phyloP scores from a whole-genome alignment of 202 grass and related monocot genomes.

The Eragrostis tef region DNA sequence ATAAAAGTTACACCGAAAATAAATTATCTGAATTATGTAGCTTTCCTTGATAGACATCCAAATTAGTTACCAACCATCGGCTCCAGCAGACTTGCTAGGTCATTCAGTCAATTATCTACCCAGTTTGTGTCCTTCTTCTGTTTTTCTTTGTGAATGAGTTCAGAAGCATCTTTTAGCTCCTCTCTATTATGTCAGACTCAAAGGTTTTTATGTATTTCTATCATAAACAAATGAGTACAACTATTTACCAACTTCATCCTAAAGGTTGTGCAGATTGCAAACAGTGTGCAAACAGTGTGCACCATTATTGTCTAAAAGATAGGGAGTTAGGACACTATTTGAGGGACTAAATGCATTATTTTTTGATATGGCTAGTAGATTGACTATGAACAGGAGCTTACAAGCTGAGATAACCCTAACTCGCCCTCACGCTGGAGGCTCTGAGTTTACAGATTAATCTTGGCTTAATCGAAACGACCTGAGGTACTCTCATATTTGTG shows the following conservation, averaged over 20 bases:
- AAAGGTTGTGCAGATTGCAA: not conserved
- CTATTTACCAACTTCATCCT: not conserved
- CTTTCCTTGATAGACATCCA: not conserved
- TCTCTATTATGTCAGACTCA: not conserved
- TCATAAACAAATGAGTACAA: constrained; percentile 17
- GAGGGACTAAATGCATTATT: not conserved
- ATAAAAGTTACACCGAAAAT: not conserved
- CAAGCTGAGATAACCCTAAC: too few relatives aligned
- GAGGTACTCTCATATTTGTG: too few relatives aligned
- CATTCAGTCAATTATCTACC: not conserved
- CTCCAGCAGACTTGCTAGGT: not conserved
- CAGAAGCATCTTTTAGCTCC: not conserved
- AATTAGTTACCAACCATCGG: not conserved
- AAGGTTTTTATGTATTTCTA: constrained; percentile 1
- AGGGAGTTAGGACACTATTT: not conserved
- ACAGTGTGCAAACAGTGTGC: not conserved
- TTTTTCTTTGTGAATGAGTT: constrained; percentile 28
- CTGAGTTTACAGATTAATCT: too few relatives aligned
- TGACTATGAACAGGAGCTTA: too few relatives aligned
- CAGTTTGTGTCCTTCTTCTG: not conserved
- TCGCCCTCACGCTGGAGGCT: too few relatives aligned
- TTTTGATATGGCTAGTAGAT: too few relatives aligned
- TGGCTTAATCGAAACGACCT: too few relatives aligned
- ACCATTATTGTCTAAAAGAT: constrained; percentile 8
- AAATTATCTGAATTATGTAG: not conserved